Evolutionary conservation across 2,329 filamentous ascomycete genomes (phyloP), one percentile per base, ranked within the genome.

Genomic region (Hypoxylon sp.): DNA sequence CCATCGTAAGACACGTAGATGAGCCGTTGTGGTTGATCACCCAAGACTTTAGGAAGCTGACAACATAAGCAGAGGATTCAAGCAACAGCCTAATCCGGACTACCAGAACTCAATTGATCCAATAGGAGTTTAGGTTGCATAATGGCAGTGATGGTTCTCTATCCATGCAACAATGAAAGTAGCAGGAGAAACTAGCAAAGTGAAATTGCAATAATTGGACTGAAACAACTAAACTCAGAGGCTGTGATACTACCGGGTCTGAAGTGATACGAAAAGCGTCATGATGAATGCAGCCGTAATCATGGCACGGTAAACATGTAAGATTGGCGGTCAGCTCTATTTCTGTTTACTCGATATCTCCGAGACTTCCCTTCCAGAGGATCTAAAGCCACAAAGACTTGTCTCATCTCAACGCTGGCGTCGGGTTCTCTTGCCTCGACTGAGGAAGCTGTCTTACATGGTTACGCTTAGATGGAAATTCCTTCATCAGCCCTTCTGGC

Each of bases 41-140:
- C 17, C 7, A 29, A 50, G 21, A 50, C 15, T 31, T 50, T 15
- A 29, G 24, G 21, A 29, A 50, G 21, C 46, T 50, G 46, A 50
- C 46, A 27, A 50, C 21, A 50, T 27, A 50, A 31, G 21, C 46
- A n/a, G 27, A 50, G 46, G 21, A 29, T 29, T 29, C 15, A 31
- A 50, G 3, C 15, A 8, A 19, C 6, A 44, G 11, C 39, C 17
- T 21, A 44, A 44, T 44, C 39, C 11, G 17, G 39, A 6, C 21
- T 44, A 44, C 39, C 2, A n/a, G 39, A 1, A 11, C 17, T 2
- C 17, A 21, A 21, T 21, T 44, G 7, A 7, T 44, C 39, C 39
- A 44, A 44, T 44, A 7, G 17, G 39, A 21, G 19, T 21, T 44
- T 11, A 21, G 2, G 39, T 29, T 27, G 3, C 24, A 15, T 50